These are phyloP conservation scores for Amanita pseudoporphyria DNA, from an alignment of 768 basidiomycete genomes.

Conservation along the genomic window DNA sequence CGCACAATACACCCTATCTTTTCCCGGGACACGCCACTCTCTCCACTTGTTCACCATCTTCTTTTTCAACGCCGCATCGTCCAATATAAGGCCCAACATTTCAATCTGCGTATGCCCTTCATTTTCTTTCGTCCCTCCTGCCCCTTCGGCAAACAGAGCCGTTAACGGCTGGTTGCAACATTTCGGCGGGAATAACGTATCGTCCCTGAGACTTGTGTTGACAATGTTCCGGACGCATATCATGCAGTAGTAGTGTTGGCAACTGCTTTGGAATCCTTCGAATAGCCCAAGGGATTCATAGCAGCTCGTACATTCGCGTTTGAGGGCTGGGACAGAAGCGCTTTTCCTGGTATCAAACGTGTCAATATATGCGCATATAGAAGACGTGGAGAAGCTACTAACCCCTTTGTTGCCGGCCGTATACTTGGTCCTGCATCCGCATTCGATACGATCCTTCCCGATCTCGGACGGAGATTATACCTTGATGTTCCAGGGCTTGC, in stretches of 20 bases:
- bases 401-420: background rate
- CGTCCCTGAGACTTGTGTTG: conserved; percentile 33
- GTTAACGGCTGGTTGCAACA: conserved; percentile 28
- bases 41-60: conserved; percentile 1
- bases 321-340: conserved; percentile 3
- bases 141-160: background rate
- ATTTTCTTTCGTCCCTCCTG: background rate
- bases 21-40: background rate
- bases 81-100: background rate
- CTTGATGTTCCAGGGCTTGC: no score
- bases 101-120: background rate
- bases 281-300: conserved; percentile 19
- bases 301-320: conserved; percentile 32
- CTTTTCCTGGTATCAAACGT: no score
- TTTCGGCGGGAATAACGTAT: conserved; percentile 40
- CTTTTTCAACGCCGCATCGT: background rate
- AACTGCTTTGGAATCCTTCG: conserved; percentile 27
- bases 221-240: conserved; percentile 34
- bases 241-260: conserved; percentile 37
- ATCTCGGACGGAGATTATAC: background rate
- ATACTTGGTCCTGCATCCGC: no score
- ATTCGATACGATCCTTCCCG: background rate
- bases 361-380: no score
- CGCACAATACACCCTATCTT: conserved; percentile 12
- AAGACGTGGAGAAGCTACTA: background rate